A percentile compares a stretch with the other conserved stretches of the same genome.
phyloP scores from a whole-genome alignment of 2,329 filamentous ascomycete genomes.

The Cladosporium austrohemisphaericum region DNA sequence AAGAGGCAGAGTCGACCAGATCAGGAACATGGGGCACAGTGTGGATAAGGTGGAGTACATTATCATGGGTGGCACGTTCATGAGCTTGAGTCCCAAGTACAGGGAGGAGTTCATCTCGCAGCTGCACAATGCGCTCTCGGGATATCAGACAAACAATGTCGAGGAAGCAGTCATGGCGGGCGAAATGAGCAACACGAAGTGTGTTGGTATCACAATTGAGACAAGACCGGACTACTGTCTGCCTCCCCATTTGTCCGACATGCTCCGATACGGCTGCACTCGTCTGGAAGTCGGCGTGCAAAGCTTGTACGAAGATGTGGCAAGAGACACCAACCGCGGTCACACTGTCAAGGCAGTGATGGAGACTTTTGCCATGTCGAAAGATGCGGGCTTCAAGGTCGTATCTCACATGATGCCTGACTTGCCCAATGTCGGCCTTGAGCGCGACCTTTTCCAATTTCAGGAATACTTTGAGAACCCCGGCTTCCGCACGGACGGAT shows the following conservation, averaged over 20 bases:
- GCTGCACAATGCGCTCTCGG: slow-evolving; percentile 92
- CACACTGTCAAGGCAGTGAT: slow-evolving; percentile 94
- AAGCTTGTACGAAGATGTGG: slow-evolving; percentile 95
- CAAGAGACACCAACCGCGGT: slow-evolving; percentile 93
- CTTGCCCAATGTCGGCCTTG: slow-evolving; percentile 95
- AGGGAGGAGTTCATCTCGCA: slow-evolving; percentile 92
- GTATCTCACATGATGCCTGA: slow-evolving; percentile 99
- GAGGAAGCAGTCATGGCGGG: slow-evolving; percentile 93
- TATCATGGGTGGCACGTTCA: slow-evolving; percentile 99
- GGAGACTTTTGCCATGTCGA: slow-evolving; percentile 94
- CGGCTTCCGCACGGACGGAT: slow-evolving; percentile 88
- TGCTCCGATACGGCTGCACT: slow-evolving; percentile 97
- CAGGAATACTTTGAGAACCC: slow-evolving; percentile 97
- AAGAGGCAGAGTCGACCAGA: slow-evolving; percentile 89
- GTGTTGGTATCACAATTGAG: slow-evolving; percentile 97
- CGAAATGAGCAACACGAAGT: slow-evolving; percentile 96
- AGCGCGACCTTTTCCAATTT: slow-evolving; percentile 94
- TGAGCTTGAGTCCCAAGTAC: slow-evolving; percentile 88
- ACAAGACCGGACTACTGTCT: slow-evolving; percentile 95
- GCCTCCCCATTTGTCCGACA: slow-evolving; percentile 89
- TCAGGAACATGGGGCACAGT: slow-evolving; percentile 90
- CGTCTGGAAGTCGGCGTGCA: slow-evolving; percentile 92
- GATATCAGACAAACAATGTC: slow-evolving; percentile 89
- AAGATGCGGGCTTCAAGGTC: slow-evolving; percentile 98
- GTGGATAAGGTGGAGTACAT: slow-evolving; percentile 99